Evolutionary conservation across 805 yeast genomes (phyloP).

Genomic region (Metschnikowia colocasiae): DNA sequence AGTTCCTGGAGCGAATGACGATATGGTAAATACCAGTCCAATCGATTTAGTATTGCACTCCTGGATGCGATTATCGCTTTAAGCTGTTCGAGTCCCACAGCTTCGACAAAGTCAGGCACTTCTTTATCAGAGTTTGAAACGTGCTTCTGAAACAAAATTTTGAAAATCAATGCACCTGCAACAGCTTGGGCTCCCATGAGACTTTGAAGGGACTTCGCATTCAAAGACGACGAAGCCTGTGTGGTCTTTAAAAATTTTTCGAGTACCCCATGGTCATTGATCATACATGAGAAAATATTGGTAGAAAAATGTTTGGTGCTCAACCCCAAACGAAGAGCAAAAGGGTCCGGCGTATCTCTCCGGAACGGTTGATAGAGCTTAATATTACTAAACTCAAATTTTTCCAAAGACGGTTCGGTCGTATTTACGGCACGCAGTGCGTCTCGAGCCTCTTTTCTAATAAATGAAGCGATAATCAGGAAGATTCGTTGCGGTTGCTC

Average conservation of each 20-base stretch:
- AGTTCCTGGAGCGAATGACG: slow-evolving; percentile 9
- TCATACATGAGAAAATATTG: slow-evolving; percentile 9
- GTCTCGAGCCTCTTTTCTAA: slow-evolving; percentile 1
- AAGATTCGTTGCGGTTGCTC: not conserved
- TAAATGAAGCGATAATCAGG: not conserved
- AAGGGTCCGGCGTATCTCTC: slow-evolving; percentile 10
- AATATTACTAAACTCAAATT: slow-evolving; percentile 6
- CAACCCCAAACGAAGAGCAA: slow-evolving; percentile 12
- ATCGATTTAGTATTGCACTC: slow-evolving; percentile 11
- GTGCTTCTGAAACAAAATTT: slow-evolving; percentile 6
- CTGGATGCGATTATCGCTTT: slow-evolving; percentile 15
- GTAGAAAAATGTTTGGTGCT: slow-evolving; percentile 10
- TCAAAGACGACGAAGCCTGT: not conserved
- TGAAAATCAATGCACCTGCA: slow-evolving; percentile 10
- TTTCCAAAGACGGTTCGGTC: not conserved
- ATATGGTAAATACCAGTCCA: slow-evolving; percentile 12
- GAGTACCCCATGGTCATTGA: slow-evolving; percentile 9
- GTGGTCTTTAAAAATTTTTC: slow-evolving; percentile 4
- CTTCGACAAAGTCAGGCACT: not conserved
- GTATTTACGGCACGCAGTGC: not conserved
- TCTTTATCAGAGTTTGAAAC: not conserved
- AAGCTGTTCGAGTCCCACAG: slow-evolving; percentile 5
- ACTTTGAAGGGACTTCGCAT: slow-evolving; percentile 6
- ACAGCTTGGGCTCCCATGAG: slow-evolving; percentile 11
- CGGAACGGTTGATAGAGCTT: slow-evolving; percentile 14